Conservation (phyloP, 208 protist species). For the Naegleria gruberi region DNA sequence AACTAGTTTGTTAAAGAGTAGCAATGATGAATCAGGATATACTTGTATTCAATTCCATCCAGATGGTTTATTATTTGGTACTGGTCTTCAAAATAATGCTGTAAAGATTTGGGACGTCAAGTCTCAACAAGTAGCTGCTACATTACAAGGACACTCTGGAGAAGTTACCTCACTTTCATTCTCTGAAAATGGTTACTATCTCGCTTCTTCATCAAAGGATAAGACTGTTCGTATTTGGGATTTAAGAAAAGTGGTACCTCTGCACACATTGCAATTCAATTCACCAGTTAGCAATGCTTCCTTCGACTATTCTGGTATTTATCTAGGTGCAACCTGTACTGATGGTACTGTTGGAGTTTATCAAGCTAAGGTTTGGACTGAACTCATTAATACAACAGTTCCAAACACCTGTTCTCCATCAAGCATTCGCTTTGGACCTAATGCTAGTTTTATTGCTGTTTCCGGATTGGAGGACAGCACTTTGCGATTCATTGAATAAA, state of each 20-base stretch:
- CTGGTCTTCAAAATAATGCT: slow-evolving; percentile 34
- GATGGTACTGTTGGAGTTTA: not conserved
- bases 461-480: not conserved
- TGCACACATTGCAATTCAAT: not conserved
- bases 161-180: slow-evolving; percentile 64
- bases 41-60: slow-evolving; percentile 52
- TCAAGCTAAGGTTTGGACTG: not conserved
- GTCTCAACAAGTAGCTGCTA: slow-evolving; percentile 58
- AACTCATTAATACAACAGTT: not conserved
- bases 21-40: slow-evolving; percentile 12
- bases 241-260: slow-evolving; percentile 72
- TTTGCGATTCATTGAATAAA: not conserved
- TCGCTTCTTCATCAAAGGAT: slow-evolving; percentile 64
- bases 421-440: not conserved
- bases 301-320: slow-evolving; percentile 1
- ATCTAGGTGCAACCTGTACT: not conserved
- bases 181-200: slow-evolving; percentile 81
- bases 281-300: not conserved
- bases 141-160: slow-evolving; percentile 47
- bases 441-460: not conserved
- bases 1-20: not conserved
- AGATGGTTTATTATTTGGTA: slow-evolving; percentile 63
- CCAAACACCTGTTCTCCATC: not conserved
- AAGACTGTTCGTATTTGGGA: slow-evolving; percentile 84
- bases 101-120: slow-evolving; percentile 81